Evolutionary conservation across 495 filamentous ascomycete species (phyloP), one percentile per base, ranked within the genome.

Genomic region (Talaromyces wortmannii): DNA sequence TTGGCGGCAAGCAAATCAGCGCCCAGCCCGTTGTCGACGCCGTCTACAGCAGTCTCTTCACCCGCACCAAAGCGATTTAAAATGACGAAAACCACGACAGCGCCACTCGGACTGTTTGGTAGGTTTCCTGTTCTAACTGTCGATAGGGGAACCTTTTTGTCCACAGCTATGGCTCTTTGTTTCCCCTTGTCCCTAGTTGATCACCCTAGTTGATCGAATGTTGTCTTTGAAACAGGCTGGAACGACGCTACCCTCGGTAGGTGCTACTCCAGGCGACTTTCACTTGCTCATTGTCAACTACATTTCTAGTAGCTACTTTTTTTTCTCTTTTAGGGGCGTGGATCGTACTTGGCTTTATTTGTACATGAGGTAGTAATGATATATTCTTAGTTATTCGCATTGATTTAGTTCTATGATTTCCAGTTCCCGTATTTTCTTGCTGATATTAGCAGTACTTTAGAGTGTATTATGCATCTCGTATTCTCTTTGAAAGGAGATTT

Each of bases 11-110:
- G 55, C 88, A 89, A 73, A 95, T 97, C 70, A 90, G 83, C 64
- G 95, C 92, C 61, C 87, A 91, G 61, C 94, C 91, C 65, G 91
- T 99, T 75, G 91, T 96, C 65, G 94, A 97, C 69, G 91, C 90
- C 59, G 90, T 99, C 70, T 99, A 99, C 83, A 92, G 89, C 82
- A 92, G 88, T 79, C 79, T 96, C 68, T 97, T 96, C 80, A 86
- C 89, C 68, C 85, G 90, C 67, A 90, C 87, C 57, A 90, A 88
- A 71, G 87, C 83, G 0, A 76, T 81, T 33, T 81, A 75, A 43
- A 40, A 56, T 15, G 40, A 43, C 5, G 4, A 15, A 43, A 43
- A 23, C 23, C 23, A 23, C 23, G 23, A 23, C 23, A 23, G 23
- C 23, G 23, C 23, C 23, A 4, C 23, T 23, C 36, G 36, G 13